Conservation (phyloP, 306 rosid genomes). For the Cyclanthera cordifolia region DNA sequence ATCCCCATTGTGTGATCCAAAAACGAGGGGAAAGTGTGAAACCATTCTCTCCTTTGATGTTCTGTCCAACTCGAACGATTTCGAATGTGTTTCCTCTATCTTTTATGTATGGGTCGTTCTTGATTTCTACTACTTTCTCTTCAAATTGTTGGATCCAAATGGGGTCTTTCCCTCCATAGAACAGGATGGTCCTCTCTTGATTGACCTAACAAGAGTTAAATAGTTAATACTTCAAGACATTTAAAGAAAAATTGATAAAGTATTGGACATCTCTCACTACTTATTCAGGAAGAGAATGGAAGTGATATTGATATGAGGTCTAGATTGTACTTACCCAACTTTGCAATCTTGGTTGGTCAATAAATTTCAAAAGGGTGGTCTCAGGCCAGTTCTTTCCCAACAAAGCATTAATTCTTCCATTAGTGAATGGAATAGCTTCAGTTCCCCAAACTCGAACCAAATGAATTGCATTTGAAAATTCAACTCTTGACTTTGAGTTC, state of each 20-base stretch:
- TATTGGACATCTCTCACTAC: too few species aligned
- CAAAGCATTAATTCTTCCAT: neutral
- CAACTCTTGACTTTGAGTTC: conserved; percentile 18
- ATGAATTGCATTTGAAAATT: conserved; percentile 17
- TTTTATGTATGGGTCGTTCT: neutral
- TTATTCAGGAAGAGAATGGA: too few species aligned
- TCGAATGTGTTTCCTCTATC: neutral
- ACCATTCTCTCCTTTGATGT: neutral
- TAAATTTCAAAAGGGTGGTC: neutral
- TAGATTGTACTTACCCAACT: neutral
- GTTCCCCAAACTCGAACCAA: conserved; percentile 17
- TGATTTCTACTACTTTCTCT: neutral
- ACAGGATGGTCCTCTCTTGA: neutral
- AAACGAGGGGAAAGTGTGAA: neutral
- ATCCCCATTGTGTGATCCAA: conserved; percentile 7
- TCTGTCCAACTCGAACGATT: neutral
- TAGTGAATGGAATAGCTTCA: conserved; percentile 21
- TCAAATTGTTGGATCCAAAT: neutral
- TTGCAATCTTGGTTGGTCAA: neutral
- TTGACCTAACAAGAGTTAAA: neutral
- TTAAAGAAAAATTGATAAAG: neutral
- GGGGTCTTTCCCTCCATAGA: neutral
- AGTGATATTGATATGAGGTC: too few species aligned
- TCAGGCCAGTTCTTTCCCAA: conserved; percentile 1
- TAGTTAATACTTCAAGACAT: neutral